Evolutionary conservation across 225 moss, liverwort and hornwort genomes (phyloP).

Genomic region (Antitrichia curtipendula): DNA sequence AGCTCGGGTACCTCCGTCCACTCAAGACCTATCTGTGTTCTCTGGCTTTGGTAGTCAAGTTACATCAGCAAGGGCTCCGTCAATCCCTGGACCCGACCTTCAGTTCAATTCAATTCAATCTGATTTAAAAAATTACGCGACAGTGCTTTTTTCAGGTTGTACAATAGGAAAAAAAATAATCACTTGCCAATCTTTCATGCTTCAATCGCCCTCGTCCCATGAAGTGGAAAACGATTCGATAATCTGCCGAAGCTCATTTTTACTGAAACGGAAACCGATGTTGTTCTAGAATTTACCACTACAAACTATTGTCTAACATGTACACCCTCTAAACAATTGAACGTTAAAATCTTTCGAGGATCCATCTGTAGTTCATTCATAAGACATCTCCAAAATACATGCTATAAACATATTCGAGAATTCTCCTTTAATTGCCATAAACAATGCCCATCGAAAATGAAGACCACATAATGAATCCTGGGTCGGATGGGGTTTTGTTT

Average conservation of each 20-base stretch:
- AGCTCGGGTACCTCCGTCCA: too few species aligned
- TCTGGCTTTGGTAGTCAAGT: neutral
- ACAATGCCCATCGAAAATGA: neutral
- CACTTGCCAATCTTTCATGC: neutral
- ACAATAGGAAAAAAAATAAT: neutral
- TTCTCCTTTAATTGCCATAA: neutral
- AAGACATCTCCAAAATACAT: neutral
- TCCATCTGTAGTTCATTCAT: neutral
- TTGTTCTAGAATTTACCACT: rapidly evolving
- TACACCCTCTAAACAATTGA: neutral
- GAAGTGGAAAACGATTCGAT: neutral
- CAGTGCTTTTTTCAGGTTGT: neutral
- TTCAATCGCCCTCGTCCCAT: neutral
- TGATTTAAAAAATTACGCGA: neutral
- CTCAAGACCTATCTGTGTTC: neutral
- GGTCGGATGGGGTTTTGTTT: too few species aligned
- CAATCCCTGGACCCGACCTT: neutral
- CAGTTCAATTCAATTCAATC: too few species aligned
- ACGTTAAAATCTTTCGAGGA: rapidly evolving
- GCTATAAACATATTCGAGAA: neutral
- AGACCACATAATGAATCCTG: too few species aligned
- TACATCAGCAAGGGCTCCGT: neutral
- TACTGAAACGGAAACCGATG: rapidly evolving
- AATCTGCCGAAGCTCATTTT: neutral
- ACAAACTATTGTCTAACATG: neutral